These are phyloP conservation scores for Acacia acuminata DNA, from an alignment of 306 rosid species.

Conservation along the genomic window DNA sequence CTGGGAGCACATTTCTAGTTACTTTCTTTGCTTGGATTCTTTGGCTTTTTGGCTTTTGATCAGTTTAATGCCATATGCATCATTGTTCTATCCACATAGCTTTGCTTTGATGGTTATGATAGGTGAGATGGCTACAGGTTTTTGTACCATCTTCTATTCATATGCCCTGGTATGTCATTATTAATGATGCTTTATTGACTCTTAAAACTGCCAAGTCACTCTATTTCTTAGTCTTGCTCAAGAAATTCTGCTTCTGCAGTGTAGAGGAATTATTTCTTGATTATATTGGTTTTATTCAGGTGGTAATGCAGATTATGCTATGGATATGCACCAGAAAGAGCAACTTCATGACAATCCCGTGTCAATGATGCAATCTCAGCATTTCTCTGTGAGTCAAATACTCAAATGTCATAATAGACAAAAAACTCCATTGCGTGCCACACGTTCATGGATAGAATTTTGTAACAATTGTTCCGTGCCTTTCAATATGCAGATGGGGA, in stretches of 20 bases:
- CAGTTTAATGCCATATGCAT: slow-evolving; percentile 8
- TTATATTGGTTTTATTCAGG: slow-evolving; percentile 52
- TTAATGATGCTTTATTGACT: background rate
- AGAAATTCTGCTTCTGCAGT: background rate
- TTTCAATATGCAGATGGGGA: slow-evolving; percentile 71
- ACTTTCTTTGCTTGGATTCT: background rate
- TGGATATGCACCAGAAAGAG: slow-evolving; percentile 98
- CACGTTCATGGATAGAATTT: slow-evolving; percentile 14
- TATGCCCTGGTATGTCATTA: background rate
- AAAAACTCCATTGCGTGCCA: background rate
- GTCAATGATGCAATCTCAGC: slow-evolving; percentile 95
- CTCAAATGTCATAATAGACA: background rate
- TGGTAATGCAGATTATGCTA: slow-evolving; percentile 74
- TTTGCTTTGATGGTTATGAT: background rate
- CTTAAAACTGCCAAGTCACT: background rate
- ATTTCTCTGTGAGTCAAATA: slow-evolving; percentile 78
- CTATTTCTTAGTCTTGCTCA: background rate
- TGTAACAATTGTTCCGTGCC: slow-evolving; percentile 33
- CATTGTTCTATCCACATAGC: background rate
- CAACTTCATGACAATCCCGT: slow-evolving; percentile 87
- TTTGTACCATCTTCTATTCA: background rate
- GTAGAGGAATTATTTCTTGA: slow-evolving; percentile 31
- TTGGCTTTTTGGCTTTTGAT: background rate
- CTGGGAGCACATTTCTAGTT: background rate
- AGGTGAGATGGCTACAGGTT: background rate